These are phyloP conservation scores for Cucurbita ficifolia DNA, from an alignment of 306 rosid species.

Conservation along the genomic window DNA sequence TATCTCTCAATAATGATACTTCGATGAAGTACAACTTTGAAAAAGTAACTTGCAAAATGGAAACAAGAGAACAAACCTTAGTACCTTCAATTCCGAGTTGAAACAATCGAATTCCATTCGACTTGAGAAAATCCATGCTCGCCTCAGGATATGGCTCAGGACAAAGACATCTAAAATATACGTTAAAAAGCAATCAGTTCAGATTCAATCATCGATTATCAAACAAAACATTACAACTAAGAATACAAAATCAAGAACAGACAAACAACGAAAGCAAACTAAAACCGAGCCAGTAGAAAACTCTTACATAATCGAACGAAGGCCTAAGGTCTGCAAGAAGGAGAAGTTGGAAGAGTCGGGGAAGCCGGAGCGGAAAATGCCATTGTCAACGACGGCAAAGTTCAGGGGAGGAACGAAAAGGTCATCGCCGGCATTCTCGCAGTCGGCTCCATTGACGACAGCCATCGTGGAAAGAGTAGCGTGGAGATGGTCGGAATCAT, in stretches of 20 bases:
- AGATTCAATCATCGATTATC: background rate
- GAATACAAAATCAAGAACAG: background rate
- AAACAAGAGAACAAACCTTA: constrained; percentile 39
- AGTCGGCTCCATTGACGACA: background rate
- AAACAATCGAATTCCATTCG: constrained; percentile 66
- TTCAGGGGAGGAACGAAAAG: constrained; percentile 72
- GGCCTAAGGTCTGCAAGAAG: constrained; percentile 70
- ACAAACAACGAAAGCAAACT: background rate
- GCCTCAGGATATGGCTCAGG: constrained; percentile 87
- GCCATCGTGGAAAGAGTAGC: background rate
- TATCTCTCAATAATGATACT: background rate
- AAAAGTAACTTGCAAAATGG: background rate
- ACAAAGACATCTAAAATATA: constrained; percentile 55
- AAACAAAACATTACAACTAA: background rate
- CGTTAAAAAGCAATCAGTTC: constrained; percentile 8
- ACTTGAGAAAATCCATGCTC: constrained; percentile 74
- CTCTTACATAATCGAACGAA: constrained; percentile 76
- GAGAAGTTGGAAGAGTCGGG: constrained; percentile 76
- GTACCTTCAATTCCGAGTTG: constrained; percentile 93
- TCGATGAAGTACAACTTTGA: background rate
- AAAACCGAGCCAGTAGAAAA: background rate
- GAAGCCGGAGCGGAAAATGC: constrained; percentile 96
- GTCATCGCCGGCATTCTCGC: constrained; percentile 33
- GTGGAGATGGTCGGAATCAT: background rate
- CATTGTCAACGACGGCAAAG: constrained; percentile 82